phyloP scores from a whole-genome alignment of 495 filamentous ascomycete species.

The Staphylotrichum tortipilum region DNA sequence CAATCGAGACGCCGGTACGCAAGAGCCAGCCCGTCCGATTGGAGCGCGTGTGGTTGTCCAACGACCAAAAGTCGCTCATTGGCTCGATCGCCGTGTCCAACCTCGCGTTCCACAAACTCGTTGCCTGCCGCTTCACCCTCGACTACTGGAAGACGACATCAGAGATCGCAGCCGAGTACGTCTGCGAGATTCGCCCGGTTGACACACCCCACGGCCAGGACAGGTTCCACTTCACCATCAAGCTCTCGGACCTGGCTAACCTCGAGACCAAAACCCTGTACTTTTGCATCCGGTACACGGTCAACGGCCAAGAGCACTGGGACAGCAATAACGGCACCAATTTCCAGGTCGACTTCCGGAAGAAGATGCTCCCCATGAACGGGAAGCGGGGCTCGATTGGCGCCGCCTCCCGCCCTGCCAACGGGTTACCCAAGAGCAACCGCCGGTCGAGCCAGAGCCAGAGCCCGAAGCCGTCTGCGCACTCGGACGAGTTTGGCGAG shows the following conservation, averaged over 20 bases:
- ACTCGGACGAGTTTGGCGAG: constrained; percentile 65
- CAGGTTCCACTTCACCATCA: constrained; percentile 88
- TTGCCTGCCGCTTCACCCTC: constrained; percentile 85
- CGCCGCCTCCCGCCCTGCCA: constrained; percentile 45
- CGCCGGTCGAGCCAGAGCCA: constrained; percentile 48
- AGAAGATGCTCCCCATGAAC: constrained; percentile 54
- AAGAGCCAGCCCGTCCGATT: constrained; percentile 59
- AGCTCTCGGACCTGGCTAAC: constrained; percentile 81
- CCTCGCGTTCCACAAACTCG: constrained; percentile 78
- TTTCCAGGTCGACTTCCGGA: constrained; percentile 86
- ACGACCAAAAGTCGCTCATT: constrained; percentile 74
- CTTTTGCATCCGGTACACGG: constrained; percentile 83
- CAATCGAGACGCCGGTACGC: constrained; percentile 55
- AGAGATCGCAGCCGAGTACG: constrained; percentile 82
- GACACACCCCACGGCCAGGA: constrained; percentile 64
- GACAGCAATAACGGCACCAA: constrained; percentile 84
- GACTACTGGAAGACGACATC: constrained; percentile 98
- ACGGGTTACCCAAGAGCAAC: constrained; percentile 68
- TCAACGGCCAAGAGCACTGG: constrained; percentile 83
- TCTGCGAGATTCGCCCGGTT: constrained; percentile 62
- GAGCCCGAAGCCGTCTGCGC: constrained; percentile 52
- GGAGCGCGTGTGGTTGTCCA: constrained; percentile 76
- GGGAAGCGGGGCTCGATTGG: constrained; percentile 45
- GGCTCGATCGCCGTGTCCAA: constrained; percentile 81
- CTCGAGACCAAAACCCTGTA: constrained; percentile 83